Evolutionary conservation across 2,329 filamentous ascomycete genomes (phyloP).

Genomic region (Hymenoscyphus salicellus): DNA sequence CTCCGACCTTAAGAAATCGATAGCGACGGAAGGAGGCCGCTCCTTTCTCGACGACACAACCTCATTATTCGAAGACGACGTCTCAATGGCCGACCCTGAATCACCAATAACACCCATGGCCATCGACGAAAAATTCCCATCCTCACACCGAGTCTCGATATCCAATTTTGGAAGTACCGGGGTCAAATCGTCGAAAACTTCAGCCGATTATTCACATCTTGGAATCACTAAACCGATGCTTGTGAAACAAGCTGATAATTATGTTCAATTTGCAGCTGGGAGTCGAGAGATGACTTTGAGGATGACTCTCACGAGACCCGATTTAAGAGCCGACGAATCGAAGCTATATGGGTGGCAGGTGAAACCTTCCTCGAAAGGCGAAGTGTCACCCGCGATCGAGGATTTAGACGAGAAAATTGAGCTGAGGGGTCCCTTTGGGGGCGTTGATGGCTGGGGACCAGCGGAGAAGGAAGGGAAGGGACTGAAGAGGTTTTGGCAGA

Average conservation of each 20-base stretch:
- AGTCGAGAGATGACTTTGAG: constrained; percentile 91
- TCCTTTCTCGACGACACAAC: constrained; percentile 59
- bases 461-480: constrained; percentile 50
- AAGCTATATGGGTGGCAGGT: constrained; percentile 69
- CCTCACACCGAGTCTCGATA: constrained; percentile 11
- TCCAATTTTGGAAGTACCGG: constrained; percentile 23
- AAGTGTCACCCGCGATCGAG: constrained; percentile 51
- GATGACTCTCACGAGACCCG: constrained; percentile 90
- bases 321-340: constrained; percentile 73
- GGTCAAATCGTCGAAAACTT: constrained; percentile 37
- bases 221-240: constrained; percentile 27
- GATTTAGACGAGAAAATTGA: constrained; percentile 53
- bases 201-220: constrained; percentile 39
- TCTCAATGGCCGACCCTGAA: constrained; percentile 55
- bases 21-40: constrained; percentile 48
- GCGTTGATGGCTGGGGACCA: constrained; percentile 40
- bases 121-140: constrained; percentile 27
- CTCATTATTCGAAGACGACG: constrained; percentile 54
- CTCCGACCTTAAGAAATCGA: constrained; percentile 30
- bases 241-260: constrained; percentile 37
- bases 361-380: constrained; percentile 35
- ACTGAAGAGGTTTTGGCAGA: constrained; percentile 64
- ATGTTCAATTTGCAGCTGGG: constrained; percentile 51
- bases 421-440: constrained; percentile 37
- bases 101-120: constrained; percentile 41